Conservation (phyloP, 768 basidiomycete species). For the Tricholoma furcatifolium region DNA sequence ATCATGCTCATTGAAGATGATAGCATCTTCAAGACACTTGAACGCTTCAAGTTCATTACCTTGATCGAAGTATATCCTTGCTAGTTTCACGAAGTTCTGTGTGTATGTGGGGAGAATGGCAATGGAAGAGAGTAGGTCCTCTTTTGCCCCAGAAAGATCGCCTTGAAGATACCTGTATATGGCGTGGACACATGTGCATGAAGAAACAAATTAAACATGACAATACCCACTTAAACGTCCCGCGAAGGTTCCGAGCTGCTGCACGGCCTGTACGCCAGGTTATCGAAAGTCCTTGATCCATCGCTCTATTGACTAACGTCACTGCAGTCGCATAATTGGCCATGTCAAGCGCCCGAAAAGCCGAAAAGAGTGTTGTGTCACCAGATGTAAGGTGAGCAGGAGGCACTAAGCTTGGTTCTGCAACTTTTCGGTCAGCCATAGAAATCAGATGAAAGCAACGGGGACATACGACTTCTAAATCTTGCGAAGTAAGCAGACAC, state of each 20-base stretch:
- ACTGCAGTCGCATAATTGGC: constrained; percentile 82
- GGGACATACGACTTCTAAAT: constrained; percentile 77
- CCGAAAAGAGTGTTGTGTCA: constrained; percentile 79
- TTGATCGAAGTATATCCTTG: constrained; percentile 95
- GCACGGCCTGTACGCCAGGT: constrained; percentile 74
- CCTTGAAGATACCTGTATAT: constrained; percentile 76
- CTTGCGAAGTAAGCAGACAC: constrained; percentile 95
- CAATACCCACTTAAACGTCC: constrained; percentile 83
- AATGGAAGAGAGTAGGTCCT: constrained; percentile 77
- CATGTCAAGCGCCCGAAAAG: constrained; percentile 79
- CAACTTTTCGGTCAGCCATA: background rate
- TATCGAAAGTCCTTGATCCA: constrained; percentile 70
- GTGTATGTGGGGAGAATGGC: constrained; percentile 67
- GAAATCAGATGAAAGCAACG: background rate
- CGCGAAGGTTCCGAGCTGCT: constrained; percentile 88
- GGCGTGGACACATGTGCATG: background rate
- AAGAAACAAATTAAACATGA: background rate
- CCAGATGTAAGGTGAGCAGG: constrained; percentile 76
- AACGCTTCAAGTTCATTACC: constrained; percentile 79
- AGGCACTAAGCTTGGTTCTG: constrained; percentile 65
- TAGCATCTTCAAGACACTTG: constrained; percentile 87
- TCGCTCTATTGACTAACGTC: constrained; percentile 76
- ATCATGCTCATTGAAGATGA: constrained; percentile 76
- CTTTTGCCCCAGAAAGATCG: constrained; percentile 78
- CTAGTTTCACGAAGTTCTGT: constrained; percentile 93